Base-by-base conservation (phyloP, 202 grass and related monocot genomes). In the Cymbopogon flexuosus region DNA sequence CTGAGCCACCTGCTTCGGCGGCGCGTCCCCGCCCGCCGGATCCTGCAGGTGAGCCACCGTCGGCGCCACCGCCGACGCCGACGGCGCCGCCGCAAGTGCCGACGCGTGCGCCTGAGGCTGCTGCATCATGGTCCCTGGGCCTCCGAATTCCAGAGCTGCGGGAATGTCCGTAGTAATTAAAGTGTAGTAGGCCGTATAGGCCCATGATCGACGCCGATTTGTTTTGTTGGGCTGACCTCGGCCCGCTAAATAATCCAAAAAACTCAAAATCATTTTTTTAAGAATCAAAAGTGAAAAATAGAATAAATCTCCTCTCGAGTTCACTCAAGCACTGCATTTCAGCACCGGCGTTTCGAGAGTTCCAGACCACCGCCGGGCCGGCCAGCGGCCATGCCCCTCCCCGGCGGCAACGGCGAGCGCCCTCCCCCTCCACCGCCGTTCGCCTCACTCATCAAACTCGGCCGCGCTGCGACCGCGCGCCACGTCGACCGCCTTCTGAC, bases 1-100 rank as follows among this genome's bases (percentile, higher is more conserved):
- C 87, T 93, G 92, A 6, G 96, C 92, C 70, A 98, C 96, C 90
- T 95, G 92, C 86, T 93, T 98, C 19, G 96, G 96, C 35, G 96
- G 92, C 82, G 94, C 94, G 65, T 94, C 92, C 18, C 84, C 82
- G 2, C 30, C 49, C 4, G 40, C 63, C 64, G 23, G 4, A 64
- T 87, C 80, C 67, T 40, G 61, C 24, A 29, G 65, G 62, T n/a
- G 76, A 65, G 56, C 36, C 66, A 19, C 31, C 76, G 84, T 23
- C 31, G 69, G 42, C 54, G 11, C 11, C 46, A 43, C 70, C 61
- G 70, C 49, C 84, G 49, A 5, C 69, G 68, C 35, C 81, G 49
- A 67, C 45, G 62, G 43, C 63, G 64, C 31, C 10, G 14, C 46
- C 34, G 65, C 34, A 65, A 70, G 22, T 8, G 35, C 49, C 77